Evolutionary conservation across 306 rosid species (phyloP), one percentile per base, ranked within the genome.

Genomic region (Urtica urens): DNA sequence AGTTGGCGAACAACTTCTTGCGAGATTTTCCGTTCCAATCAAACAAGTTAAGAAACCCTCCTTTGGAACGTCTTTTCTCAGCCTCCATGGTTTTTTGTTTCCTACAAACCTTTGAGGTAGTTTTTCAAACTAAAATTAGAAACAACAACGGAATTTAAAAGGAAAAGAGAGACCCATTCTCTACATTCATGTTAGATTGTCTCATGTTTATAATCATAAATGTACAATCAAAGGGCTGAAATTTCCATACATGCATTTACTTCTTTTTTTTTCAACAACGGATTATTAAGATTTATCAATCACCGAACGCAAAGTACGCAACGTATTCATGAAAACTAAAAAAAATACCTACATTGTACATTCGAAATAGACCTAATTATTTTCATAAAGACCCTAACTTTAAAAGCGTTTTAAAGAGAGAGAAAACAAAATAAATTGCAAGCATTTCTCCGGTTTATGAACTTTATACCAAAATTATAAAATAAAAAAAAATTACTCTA

Each of bases 1-100:
- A 60, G 43, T 67, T 69, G 22, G 60, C 40, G 55, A 68, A 51
- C 18, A 81, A 72, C 72, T 82, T 84, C 79, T 81, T 88, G 41
- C 84, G 68, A 70, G 97, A 84, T 81, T 84, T 88, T 8, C 80
- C 79, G 67, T 84, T 84, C 97, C 97, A 84, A 65, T 88, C 93
- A 71, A 84, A 83, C 67, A 88, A 69, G 71, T 74, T 78, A 53
- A 88, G 74, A 66, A 88, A 81, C 46, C 97, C 80, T 61, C 93
- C 97, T 56, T 72, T 88, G 4, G 90, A 78, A 59, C 95, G 86
- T 47, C 53, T 77, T 54, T 88, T 84, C 77, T 84, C 90, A 70
- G 66, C 76, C 65, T 72, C 86, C 90, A 81, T 80, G 12, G 27
- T 33, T 52, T 51, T n/a, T n/a, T 43, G 3, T 1, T 49, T 17